phyloP scores from a whole-genome alignment of 1,139 yeast species.

The Hansenula sp. region DNA sequence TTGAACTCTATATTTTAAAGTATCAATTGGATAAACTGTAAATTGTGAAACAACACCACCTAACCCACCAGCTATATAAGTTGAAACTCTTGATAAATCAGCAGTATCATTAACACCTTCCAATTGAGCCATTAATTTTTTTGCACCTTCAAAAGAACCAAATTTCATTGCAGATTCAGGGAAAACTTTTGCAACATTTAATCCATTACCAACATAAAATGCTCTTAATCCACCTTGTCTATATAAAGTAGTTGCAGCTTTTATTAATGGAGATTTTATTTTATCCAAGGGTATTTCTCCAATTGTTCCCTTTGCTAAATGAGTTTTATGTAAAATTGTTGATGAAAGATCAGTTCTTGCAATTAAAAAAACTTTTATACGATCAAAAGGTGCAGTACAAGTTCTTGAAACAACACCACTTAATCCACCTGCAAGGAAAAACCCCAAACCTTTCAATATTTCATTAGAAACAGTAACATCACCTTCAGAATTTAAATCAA shows the following conservation, averaged over 20 bases:
- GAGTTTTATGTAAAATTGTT: constrained; percentile 55
- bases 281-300: constrained; percentile 28
- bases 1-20: constrained; percentile 79
- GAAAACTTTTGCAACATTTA: constrained; percentile 88
- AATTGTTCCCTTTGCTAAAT: constrained; percentile 28
- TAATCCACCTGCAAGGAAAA: constrained; percentile 88
- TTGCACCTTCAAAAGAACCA: constrained; percentile 90
- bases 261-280: constrained; percentile 62
- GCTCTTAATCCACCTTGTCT: constrained; percentile 83
- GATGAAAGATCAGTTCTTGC: constrained; percentile 84
- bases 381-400: constrained; percentile 94
- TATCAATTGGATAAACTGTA: constrained; percentile 94
- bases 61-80: constrained; percentile 90
- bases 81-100: constrained; percentile 68
- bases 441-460: constrained; percentile 79
- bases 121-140: constrained; percentile 64
- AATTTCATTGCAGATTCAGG: constrained; percentile 98
- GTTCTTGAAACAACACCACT: constrained; percentile 98
- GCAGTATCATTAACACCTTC: constrained; percentile 77
- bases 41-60: constrained; percentile 95
- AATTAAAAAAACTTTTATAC: constrained; percentile 87
- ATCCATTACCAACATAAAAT: constrained; percentile 92
- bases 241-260: constrained; percentile 81
- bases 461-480: constrained; percentile 83
- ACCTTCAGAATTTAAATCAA: constrained; percentile 83